Evolutionary conservation across 2,329 filamentous ascomycete genomes (phyloP), one percentile per base, ranked within the genome.

Genomic region (Metarhizium guizhouense): DNA sequence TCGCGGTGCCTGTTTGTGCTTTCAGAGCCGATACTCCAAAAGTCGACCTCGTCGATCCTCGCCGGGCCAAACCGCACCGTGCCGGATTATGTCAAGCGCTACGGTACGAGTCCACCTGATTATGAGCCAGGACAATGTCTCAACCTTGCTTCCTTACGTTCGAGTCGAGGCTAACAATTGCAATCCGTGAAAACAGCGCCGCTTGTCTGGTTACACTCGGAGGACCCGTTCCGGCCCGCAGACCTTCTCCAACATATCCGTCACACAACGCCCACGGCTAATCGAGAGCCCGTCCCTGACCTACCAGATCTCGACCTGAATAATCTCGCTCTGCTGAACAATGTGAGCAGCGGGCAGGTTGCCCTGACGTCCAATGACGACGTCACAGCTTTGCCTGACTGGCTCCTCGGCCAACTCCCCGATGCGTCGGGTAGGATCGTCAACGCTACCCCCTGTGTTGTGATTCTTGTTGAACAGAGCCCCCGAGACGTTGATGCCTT

Each of bases 181-280:
- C 38, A 13, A 40, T 16, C 13, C 38, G 14, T 40, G 38, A 13
- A n/a, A 40, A 34, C 42, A 68, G 67, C 67, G 16, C 67, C 67
- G 14, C 54, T 69, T 10, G 47, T 68, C 1, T 68, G 66, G 67
- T 59, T 69, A 30, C 67, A 69, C 55, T 66, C 67, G 2, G 61
- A 68, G 7, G 67, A 69, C 34, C 64, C 63, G 1, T 69, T 63
- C 48, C 62, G 59, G 20, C 67, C 66, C 3, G 59, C 64, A 53
- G 66, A 68, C 45, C 53, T 68, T 1, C 61, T 68, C 34, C 42
- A 58, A 42, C 67, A 69, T 55, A 53, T 69, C 51, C 64, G 56
- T 7, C 67, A 67, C 51, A 69, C 66, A 2, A 62, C 59, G 6
- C 64, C 67, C 11, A 56, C 38, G 43, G 20, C 62, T 3, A 49